These are phyloP conservation scores for Podospora pseudoanserina DNA, from an alignment of 495 filamentous ascomycete species.

Conservation along the genomic window DNA sequence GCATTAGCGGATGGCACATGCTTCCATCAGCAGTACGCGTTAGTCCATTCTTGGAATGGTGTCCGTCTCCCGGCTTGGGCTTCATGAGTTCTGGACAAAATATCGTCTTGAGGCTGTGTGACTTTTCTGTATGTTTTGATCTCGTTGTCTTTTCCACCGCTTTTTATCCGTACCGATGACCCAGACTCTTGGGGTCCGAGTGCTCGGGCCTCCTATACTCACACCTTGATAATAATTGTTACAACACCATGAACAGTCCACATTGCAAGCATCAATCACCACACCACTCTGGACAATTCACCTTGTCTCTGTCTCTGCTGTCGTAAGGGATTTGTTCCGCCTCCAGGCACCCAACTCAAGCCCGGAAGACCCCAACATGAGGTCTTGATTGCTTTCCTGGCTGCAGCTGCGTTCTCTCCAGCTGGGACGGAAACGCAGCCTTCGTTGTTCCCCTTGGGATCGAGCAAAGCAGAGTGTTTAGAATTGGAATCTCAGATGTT, in stretches of 20 bases:
- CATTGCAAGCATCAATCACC: background rate
- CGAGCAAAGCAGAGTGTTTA: no score
- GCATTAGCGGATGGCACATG: slow-evolving; percentile 22
- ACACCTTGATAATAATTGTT: background rate
- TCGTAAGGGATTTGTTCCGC: background rate
- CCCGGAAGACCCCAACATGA: background rate
- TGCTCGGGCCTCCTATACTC: background rate
- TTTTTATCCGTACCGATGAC: background rate
- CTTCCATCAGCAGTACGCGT: background rate
- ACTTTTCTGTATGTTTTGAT: background rate
- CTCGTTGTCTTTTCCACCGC: background rate
- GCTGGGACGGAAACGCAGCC: no score
- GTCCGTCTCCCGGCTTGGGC: background rate
- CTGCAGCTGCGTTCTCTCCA: no score
- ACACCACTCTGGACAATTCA: background rate
- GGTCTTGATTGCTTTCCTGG: background rate
- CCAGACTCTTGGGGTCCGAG: background rate
- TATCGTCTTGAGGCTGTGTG: background rate
- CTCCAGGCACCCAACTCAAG: background rate
- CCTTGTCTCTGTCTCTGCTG: background rate
- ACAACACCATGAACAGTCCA: background rate
- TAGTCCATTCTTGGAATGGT: background rate
- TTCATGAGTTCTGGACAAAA: background rate
- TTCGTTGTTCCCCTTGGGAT: no score
- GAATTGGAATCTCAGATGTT: no score